Evolutionary conservation across 495 filamentous ascomycete species (phyloP), one percentile per base, ranked within the genome.

Genomic region (Penicillium cosmopolitanum): DNA sequence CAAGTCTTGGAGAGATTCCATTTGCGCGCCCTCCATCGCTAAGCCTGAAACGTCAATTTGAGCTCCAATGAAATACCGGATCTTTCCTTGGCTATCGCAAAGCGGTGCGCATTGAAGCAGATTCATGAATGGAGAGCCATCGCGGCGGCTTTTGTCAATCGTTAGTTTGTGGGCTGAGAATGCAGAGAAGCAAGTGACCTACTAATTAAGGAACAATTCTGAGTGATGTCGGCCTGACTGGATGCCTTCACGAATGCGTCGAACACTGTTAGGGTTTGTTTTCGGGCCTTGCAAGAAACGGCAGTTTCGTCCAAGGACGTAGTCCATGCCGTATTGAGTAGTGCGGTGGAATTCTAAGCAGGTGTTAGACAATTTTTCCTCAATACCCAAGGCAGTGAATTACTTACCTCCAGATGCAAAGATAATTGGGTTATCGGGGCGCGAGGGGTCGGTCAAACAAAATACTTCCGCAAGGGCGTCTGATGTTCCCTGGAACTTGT

Each of bases 381-480:
- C 16, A 19, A 16, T 16, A 16, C 42, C 10, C 15, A 44, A 44
- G 16, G 15, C 9, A 44, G 1, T 7, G 12, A 16, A 28, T 6
- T 35, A 35, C 73, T 51, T 73, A 90, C 87, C 87, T 80, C 88
- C 85, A 18, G 87, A 91, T 25, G 87, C 86, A 75, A 92, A 91
- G 1, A 92, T 81, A 55, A 93, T 87, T 9, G 89, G 90, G 69
- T 92, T 90, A 67, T 89, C 90, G 6, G 81, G 77, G 58, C 87
- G 75, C 15, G 86, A 86, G 5, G 90, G 89, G 73, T 93, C 90
- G 10, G 87, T 89, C 58, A 92, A 70, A 70, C 89, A 91, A 63
- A 92, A 92, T 1, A 88, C 87, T 66, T 92, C 88, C 1, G 85
- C 87, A 51, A 92, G 66, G 4, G 87, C 88, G 65, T 92, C 88